A percentile compares a stretch with the other conserved stretches of the same genome.
Evolutionary conservation across 2,329 filamentous ascomycete genomes (phyloP).

Genomic region (Berkeleyomyces rouxiae): DNA sequence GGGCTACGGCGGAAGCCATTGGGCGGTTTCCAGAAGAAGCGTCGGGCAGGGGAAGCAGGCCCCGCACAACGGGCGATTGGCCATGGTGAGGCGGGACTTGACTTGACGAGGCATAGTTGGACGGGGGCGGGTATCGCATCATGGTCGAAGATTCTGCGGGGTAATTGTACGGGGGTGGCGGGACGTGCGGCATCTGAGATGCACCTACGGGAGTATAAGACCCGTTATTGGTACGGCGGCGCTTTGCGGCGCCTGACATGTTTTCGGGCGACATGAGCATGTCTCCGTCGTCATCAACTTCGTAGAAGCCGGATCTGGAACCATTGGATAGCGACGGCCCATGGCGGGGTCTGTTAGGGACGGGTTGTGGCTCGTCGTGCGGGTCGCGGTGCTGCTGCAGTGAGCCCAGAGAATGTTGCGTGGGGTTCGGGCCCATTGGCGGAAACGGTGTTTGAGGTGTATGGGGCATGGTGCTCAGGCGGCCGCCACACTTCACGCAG

Average conservation of each 20-base stretch:
- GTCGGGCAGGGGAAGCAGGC: conserved; percentile 1
- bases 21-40: neutral
- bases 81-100: neutral
- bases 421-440: conserved; percentile 17
- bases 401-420: conserved; percentile 11
- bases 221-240: neutral
- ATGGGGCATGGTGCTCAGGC: conserved; percentile 44
- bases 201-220: neutral
- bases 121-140: conserved; percentile 4
- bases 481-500: conserved; percentile 57
- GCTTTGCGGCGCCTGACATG: neutral
- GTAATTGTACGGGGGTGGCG: conserved; percentile 1
- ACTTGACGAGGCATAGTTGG: neutral
- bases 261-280: neutral
- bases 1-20: neutral
- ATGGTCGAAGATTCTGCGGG: neutral
- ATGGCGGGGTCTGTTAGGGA: neutral
- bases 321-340: neutral
- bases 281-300: neutral
- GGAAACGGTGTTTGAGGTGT: conserved; percentile 34
- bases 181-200: neutral
- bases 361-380: neutral
- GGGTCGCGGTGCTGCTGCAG: neutral
- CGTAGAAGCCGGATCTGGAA: neutral
- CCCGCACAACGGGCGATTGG: neutral